Evolutionary conservation across 176 grass and related monocot species (phyloP).

Genomic region (Canna indica): DNA sequence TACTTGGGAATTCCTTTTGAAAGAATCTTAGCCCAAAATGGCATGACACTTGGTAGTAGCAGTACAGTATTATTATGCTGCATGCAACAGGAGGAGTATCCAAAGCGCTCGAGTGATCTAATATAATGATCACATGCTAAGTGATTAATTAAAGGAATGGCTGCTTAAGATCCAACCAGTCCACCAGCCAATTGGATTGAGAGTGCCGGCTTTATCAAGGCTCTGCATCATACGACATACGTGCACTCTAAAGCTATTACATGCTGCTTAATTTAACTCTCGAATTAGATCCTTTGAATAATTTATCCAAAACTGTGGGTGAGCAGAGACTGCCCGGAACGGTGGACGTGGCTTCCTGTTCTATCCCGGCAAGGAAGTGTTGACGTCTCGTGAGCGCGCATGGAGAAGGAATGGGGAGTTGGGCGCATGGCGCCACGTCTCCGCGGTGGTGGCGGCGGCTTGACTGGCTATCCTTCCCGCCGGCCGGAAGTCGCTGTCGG

Average conservation of each 20-base stretch:
- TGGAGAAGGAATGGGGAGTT: neutral
- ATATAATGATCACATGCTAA: neutral
- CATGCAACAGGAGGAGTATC: neutral
- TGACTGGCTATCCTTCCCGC: neutral
- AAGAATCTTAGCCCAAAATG: too few species aligned
- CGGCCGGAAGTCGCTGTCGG: constrained; percentile 9
- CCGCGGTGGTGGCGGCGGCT: neutral
- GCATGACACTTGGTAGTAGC: too few species aligned
- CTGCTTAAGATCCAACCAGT: too few species aligned
- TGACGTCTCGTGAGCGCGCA: neutral
- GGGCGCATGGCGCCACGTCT: too few species aligned
- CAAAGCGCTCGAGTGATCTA: neutral
- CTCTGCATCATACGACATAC: neutral
- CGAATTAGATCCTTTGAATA: neutral
- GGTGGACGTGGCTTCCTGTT: neutral
- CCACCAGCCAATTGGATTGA: too few species aligned
- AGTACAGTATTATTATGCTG: neutral
- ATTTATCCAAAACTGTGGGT: neutral
- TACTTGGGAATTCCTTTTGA: too few species aligned
- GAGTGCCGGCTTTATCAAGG: too few species aligned
- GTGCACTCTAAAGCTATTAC: constrained; percentile 1
- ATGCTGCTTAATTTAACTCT: neutral
- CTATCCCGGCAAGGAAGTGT: neutral
- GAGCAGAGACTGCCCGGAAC: neutral
- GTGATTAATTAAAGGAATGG: too few species aligned